Evolutionary conservation across 1,284 basidiomycete species (phyloP), one percentile per base, ranked within the genome.

Genomic region (Ceratobasidium sp.): DNA sequence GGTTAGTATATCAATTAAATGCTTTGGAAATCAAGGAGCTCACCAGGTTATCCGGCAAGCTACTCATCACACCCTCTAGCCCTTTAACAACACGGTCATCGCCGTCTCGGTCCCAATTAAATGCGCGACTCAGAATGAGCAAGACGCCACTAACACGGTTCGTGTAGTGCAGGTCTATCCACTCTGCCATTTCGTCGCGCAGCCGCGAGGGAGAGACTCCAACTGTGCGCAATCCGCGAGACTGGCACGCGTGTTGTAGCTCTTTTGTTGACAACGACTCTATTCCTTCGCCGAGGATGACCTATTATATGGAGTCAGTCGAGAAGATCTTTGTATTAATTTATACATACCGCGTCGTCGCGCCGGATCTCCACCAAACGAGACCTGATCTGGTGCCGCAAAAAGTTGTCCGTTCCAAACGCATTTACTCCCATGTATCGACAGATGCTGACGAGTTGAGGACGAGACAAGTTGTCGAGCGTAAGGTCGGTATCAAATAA

Each of bases 341-440:
- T 39, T 29, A 62, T n/a, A 65, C 83, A 69, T 31, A 84, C 84
- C 80, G 85, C 92, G 83, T 99, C 98, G 81, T 99, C 97, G 54
- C 93, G 89, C 71, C 95, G 88, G 77, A 99, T 88, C 80, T 93
- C 88, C 77, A 92, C 86, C 51, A 99, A 87, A 61, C 95, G 89
- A 75, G 89, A 89, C 53, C 95, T 92, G 81, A 99, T 95, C 76
- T 94, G 92, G 75, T 96, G 96, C 73, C 97, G 93, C 59, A 99
- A 87, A 85, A 98, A 98, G 84, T 98, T 98, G 83, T 99, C 97
- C 46, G 98, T 99, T 56, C 97, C 97, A 80, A 98, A 99, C 1
- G 97, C 97, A 83, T 98, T 95, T 81, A 98, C 89, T 78, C 94
- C 95, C 96, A 99, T 98, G 83, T 98, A 98, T 73, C 95, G 88